Evolutionary conservation across 1,284 basidiomycete genomes (phyloP).

Genomic region (Puccinia polysora): DNA sequence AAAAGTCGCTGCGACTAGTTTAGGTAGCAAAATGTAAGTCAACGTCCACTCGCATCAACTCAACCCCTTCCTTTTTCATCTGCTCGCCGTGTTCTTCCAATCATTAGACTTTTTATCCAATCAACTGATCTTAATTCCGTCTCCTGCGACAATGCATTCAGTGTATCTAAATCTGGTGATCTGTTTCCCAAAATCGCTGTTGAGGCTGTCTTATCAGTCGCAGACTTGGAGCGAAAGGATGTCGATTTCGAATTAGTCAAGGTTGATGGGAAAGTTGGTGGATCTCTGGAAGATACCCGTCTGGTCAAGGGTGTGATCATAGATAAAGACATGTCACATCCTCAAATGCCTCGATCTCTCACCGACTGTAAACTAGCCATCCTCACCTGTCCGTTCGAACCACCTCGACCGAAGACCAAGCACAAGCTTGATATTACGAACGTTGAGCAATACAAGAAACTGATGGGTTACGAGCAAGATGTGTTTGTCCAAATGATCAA

Average conservation of each 20-base stretch:
- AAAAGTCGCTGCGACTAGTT: conserved; percentile 90
- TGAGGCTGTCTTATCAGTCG: conserved; percentile 90
- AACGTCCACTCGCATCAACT: not conserved
- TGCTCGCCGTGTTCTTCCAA: not conserved
- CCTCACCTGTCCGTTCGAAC: conserved; percentile 97
- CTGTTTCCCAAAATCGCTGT: conserved; percentile 97
- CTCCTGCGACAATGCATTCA: conserved; percentile 52
- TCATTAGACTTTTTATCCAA: not conserved
- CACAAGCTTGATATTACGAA: conserved; percentile 96
- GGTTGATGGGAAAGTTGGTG: conserved; percentile 97
- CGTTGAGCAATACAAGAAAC: conserved; percentile 95
- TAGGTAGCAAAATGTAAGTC: conserved; percentile 91
- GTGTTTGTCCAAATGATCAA: conserved; percentile 98
- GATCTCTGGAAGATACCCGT: conserved; percentile 86
- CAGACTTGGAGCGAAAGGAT: conserved; percentile 87
- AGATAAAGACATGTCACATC: conserved; percentile 99
- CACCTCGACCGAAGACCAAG: conserved; percentile 97
- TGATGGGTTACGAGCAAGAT: conserved; percentile 88
- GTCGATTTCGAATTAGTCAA: conserved; percentile 99
- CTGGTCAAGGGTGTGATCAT: conserved; percentile 93
- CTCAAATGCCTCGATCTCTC: conserved; percentile 89
- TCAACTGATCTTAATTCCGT: not conserved
- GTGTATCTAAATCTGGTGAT: conserved; percentile 90
- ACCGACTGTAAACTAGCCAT: conserved; percentile 89
- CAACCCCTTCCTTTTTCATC: not conserved